Evolutionary conservation across 2,329 filamentous ascomycete species (phyloP).

Genomic region (Arthrobotrys sinensis): DNA sequence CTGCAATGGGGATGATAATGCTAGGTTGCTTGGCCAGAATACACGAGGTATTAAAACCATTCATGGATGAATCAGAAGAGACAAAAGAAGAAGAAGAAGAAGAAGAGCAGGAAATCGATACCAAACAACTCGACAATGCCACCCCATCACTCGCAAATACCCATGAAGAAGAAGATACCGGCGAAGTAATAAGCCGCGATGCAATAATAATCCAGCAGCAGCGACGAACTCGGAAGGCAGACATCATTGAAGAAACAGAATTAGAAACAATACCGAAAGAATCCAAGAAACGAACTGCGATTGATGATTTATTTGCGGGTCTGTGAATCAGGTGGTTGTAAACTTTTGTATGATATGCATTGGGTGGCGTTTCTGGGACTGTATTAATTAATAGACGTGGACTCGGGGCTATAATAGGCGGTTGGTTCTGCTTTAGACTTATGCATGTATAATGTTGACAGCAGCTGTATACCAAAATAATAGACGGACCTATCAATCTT

Average conservation of each 20-base stretch:
- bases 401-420: neutral
- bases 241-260: neutral
- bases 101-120: neutral
- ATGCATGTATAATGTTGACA: constrained; percentile 5
- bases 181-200: constrained; percentile 50
- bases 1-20: constrained; percentile 79
- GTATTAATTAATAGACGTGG: too few relatives aligned
- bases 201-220: constrained; percentile 11
- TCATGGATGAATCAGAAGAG: constrained; percentile 54
- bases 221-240: constrained; percentile 13
- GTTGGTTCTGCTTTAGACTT: too few relatives aligned
- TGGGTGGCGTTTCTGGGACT: too few relatives aligned
- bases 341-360: neutral
- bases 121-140: neutral
- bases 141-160: neutral
- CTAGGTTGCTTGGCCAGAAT: constrained; percentile 77
- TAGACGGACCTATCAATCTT: too few relatives aligned
- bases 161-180: constrained; percentile 38
- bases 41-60: constrained; percentile 64
- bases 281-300: constrained; percentile 37
- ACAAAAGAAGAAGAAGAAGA: constrained; percentile 15
- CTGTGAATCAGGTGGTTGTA: constrained; percentile 20
- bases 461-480: too few relatives aligned
- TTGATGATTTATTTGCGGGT: constrained; percentile 53
- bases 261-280: neutral